Evolutionary conservation across 192 early-diverging fungal species (phyloP).

Genomic region (Coemansia sp.): DNA sequence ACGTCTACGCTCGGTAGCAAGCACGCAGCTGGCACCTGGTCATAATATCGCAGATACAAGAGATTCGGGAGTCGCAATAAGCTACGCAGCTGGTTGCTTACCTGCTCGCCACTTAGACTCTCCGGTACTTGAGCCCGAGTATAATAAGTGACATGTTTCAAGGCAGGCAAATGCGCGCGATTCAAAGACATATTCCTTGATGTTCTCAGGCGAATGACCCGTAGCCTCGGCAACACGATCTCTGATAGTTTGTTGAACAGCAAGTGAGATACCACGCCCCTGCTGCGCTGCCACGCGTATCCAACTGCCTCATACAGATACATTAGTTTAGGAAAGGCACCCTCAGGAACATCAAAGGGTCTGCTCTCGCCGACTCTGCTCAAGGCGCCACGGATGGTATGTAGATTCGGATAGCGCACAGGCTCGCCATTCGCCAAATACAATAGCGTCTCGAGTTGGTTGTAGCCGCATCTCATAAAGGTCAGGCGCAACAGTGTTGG

Average conservation of each 20-base stretch:
- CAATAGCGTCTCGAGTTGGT: not conserved
- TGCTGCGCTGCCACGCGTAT: constrained; percentile 14
- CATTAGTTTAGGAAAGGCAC: constrained; percentile 19
- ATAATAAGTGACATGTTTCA: constrained; percentile 20
- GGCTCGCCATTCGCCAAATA: not conserved
- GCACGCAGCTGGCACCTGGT: constrained; percentile 22
- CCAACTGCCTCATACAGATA: constrained; percentile 13
- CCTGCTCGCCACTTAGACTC: not conserved
- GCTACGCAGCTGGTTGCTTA: constrained; percentile 10
- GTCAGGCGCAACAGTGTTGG: not conserved
- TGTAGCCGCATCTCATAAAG: constrained; percentile 13
- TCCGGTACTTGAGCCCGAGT: not conserved
- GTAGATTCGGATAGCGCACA: constrained; percentile 8
- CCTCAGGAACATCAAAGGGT: not conserved
- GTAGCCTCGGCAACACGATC: constrained; percentile 11
- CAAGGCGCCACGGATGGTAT: constrained; percentile 16
- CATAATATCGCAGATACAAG: constrained; percentile 11
- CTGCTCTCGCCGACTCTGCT: not conserved
- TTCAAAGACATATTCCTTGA: constrained; percentile 13
- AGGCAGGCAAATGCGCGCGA: not conserved
- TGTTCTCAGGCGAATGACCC: not conserved
- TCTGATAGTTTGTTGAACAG: constrained; percentile 15
- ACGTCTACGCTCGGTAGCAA: not conserved
- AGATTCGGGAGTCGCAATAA: constrained; percentile 11
- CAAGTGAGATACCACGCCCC: constrained; percentile 21